Conservation (phyloP, 306 rosid species). For the Carpinus viminea region DNA sequence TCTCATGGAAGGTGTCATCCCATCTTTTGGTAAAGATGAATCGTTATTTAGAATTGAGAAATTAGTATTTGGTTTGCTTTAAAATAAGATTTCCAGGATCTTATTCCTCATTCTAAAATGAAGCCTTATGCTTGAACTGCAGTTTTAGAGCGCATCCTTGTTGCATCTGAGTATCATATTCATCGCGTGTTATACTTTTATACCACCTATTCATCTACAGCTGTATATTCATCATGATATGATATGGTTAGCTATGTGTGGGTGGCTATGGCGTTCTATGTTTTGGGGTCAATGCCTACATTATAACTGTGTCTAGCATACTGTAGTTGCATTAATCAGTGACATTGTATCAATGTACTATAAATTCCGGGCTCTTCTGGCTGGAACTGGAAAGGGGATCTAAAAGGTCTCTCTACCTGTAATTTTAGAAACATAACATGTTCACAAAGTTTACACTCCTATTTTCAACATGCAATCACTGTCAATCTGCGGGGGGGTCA, state of each 20-base stretch:
- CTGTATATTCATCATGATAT: background rate
- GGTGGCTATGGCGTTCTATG: background rate
- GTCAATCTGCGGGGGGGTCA: background rate
- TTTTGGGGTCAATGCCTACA: background rate
- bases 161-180: background rate
- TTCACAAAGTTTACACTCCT: background rate
- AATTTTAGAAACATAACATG: background rate
- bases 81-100: conserved; percentile 1
- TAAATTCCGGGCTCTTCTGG: background rate
- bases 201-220: background rate
- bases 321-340: background rate
- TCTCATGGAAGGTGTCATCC: conserved; percentile 3
- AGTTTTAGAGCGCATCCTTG: background rate
- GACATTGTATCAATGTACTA: background rate
- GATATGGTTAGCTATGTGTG: background rate
- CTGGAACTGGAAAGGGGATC: background rate
- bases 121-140: background rate
- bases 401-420: background rate
- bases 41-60: background rate
- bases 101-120: background rate
- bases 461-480: background rate
- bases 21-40: background rate
- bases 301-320: background rate
- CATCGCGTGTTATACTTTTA: background rate
- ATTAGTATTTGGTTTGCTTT: background rate